These are phyloP conservation scores for Myriosclerotinia duriaeana DNA, from an alignment of 2,329 filamentous ascomycete species.

Conservation along the genomic window DNA sequence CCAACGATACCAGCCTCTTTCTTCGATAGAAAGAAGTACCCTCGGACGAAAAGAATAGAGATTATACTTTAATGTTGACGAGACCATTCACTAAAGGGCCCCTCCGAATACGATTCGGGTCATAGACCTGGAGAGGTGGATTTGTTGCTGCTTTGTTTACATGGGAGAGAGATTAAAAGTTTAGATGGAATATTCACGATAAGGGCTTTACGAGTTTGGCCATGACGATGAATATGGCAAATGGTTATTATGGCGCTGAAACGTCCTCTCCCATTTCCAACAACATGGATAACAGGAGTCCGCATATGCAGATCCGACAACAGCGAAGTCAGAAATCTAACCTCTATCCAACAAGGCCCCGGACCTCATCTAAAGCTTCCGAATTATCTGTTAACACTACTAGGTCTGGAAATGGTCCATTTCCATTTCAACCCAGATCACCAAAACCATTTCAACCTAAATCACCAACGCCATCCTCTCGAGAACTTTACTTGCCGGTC, in stretches of 20 bases:
- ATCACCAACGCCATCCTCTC: slow-evolving; percentile 26
- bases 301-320: slow-evolving; percentile 26
- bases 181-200: slow-evolving; percentile 20
- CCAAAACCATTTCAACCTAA: slow-evolving; percentile 22
- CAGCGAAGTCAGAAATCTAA: slow-evolving; percentile 38
- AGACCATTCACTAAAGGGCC: slow-evolving; percentile 23
- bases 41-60: slow-evolving; percentile 3
- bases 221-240: slow-evolving; percentile 32
- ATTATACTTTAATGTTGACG: slow-evolving; percentile 17
- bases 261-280: slow-evolving; percentile 22
- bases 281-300: slow-evolving; percentile 20
- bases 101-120: slow-evolving; percentile 27
- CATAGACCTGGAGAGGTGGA: slow-evolving; percentile 26
- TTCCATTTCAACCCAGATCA: slow-evolving; percentile 28
- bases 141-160: background rate
- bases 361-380: slow-evolving; percentile 31
- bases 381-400: slow-evolving; percentile 14
- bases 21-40: slow-evolving; percentile 10
- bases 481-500: slow-evolving; percentile 9
- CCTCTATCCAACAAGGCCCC: slow-evolving; percentile 35
- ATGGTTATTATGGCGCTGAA: slow-evolving; percentile 32
- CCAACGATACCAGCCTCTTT: slow-evolving; percentile 7
- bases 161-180: slow-evolving; percentile 13
- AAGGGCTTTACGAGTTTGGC: background rate
- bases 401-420: slow-evolving; percentile 6